Conservation (phyloP, 1,284 basidiomycete species). For the Amylostereum areolatum region DNA sequence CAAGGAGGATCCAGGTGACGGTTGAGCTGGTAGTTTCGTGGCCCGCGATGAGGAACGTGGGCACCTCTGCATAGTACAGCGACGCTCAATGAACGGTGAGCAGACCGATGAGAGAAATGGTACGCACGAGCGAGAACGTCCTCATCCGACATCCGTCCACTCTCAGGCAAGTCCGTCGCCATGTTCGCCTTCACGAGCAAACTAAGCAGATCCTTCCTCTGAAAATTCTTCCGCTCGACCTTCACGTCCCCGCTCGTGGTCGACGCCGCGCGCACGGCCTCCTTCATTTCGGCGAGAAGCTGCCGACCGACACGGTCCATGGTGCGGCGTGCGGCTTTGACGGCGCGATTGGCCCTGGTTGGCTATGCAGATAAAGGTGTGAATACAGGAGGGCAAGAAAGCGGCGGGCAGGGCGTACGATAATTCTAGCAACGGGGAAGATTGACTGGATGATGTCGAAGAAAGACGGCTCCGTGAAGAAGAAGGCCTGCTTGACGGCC, state of each 20-base stretch:
- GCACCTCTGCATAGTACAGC: slow-evolving; percentile 34
- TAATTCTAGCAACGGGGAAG: background rate
- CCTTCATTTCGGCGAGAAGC: slow-evolving; percentile 39
- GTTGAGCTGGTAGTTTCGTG: slow-evolving; percentile 13
- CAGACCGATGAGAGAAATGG: background rate
- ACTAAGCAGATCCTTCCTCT: slow-evolving; percentile 42
- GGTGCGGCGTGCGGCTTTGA: background rate
- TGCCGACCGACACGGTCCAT: slow-evolving; percentile 29
- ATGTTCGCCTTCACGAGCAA: slow-evolving; percentile 60
- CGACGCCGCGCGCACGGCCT: slow-evolving; percentile 13
- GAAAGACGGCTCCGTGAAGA: slow-evolving; percentile 4
- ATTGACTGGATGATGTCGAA: slow-evolving; percentile 14
- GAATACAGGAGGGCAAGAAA: background rate
- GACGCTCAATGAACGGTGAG: background rate
- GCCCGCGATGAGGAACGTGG: slow-evolving; percentile 60
- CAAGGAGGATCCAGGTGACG: slow-evolving; percentile 58
- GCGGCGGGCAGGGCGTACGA: background rate
- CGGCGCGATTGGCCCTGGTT: background rate
- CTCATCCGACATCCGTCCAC: slow-evolving; percentile 59
- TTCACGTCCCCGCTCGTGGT: background rate
- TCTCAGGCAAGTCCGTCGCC: slow-evolving; percentile 47
- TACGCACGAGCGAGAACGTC: slow-evolving; percentile 70
- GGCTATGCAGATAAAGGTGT: background rate
- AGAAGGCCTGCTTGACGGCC: slow-evolving; percentile 21
- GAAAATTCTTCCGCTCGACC: slow-evolving; percentile 22